These are phyloP conservation scores for Lactifluus piperatus DNA, from an alignment of 768 basidiomycete genomes.

Conservation along the genomic window DNA sequence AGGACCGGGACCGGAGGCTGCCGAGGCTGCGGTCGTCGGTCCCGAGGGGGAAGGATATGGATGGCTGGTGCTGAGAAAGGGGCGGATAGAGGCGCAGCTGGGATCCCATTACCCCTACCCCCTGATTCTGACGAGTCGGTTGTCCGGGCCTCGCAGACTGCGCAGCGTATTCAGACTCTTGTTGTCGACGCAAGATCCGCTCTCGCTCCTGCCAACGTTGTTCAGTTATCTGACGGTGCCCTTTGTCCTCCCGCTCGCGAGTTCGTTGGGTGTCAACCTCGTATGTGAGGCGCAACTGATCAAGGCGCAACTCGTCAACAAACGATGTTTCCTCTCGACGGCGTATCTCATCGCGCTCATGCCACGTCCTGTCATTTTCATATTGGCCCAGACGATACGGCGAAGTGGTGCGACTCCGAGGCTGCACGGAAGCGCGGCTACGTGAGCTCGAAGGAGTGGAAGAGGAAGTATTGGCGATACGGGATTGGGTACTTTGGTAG, in stretches of 20 bases:
- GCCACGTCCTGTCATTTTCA: slow-evolving; percentile 32
- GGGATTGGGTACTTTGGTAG: neutral
- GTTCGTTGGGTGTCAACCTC: slow-evolving; percentile 23
- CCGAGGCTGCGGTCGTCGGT: neutral
- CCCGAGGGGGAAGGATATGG: slow-evolving; percentile 3
- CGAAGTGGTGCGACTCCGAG: slow-evolving; percentile 14
- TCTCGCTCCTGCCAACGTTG: slow-evolving; percentile 46
- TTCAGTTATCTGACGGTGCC: slow-evolving; percentile 31
- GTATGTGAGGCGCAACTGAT: neutral
- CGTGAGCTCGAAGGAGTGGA: no score
- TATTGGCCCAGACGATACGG: slow-evolving; percentile 21
- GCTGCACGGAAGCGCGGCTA: no score
- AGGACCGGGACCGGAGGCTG: neutral
- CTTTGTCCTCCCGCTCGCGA: slow-evolving; percentile 22
- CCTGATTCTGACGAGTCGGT: slow-evolving; percentile 28
- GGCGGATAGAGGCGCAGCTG: slow-evolving; percentile 22
- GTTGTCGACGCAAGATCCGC: slow-evolving; percentile 48
- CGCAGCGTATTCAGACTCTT: slow-evolving; percentile 34
- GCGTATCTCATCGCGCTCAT: slow-evolving; percentile 25
- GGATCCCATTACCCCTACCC: slow-evolving; percentile 26
- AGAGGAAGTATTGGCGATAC: slow-evolving; percentile 1
- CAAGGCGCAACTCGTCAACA: neutral
- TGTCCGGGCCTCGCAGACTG: slow-evolving; percentile 23
- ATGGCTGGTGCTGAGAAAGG: neutral
- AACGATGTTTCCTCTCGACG: slow-evolving; percentile 4